Conservation (phyloP, 2,329 filamentous ascomycete genomes). For the Colletotrichum agaves region DNA sequence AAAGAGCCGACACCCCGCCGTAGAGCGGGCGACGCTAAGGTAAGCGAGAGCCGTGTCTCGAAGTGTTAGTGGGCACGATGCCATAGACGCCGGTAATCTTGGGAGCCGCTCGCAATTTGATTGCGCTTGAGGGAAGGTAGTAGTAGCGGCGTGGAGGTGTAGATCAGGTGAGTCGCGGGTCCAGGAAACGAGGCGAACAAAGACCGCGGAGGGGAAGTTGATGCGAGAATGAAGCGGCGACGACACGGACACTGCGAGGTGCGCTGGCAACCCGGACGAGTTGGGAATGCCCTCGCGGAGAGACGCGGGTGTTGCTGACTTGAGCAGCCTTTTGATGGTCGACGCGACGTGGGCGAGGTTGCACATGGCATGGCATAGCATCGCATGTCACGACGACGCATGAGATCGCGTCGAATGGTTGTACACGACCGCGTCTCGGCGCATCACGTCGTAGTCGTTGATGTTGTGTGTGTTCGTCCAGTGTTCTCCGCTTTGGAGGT, state of each 20-base stretch:
- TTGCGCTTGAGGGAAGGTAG: slow-evolving; percentile 5
- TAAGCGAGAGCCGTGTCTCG: not conserved
- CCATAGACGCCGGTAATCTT: slow-evolving; percentile 33
- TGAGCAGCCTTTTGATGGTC: not conserved
- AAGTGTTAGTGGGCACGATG: slow-evolving; percentile 17
- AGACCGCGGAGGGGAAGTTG: not conserved
- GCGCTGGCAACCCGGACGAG: slow-evolving; percentile 23
- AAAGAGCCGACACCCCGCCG: slow-evolving; percentile 14
- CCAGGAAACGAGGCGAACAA: slow-evolving; percentile 19
- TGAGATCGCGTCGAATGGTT: slow-evolving; percentile 34
- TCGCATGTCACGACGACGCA: slow-evolving; percentile 31
- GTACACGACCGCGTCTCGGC: slow-evolving; percentile 4
- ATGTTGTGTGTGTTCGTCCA: slow-evolving; percentile 30
- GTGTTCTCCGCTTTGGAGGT: not conserved
- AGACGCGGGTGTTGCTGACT: slow-evolving; percentile 8
- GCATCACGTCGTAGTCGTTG: slow-evolving; percentile 16
- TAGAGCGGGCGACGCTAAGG: not conserved
- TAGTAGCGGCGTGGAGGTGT: too few relatives aligned
- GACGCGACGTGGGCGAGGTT: slow-evolving; percentile 11
- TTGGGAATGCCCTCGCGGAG: slow-evolving; percentile 38
- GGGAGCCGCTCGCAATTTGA: slow-evolving; percentile 21
- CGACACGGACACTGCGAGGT: slow-evolving; percentile 15
- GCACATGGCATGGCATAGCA: slow-evolving; percentile 11
- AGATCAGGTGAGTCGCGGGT: not conserved
- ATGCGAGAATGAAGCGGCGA: not conserved